Base-by-base conservation (phyloP, 768 basidiomycete species). In the Tubosaeta sp. region DNA sequence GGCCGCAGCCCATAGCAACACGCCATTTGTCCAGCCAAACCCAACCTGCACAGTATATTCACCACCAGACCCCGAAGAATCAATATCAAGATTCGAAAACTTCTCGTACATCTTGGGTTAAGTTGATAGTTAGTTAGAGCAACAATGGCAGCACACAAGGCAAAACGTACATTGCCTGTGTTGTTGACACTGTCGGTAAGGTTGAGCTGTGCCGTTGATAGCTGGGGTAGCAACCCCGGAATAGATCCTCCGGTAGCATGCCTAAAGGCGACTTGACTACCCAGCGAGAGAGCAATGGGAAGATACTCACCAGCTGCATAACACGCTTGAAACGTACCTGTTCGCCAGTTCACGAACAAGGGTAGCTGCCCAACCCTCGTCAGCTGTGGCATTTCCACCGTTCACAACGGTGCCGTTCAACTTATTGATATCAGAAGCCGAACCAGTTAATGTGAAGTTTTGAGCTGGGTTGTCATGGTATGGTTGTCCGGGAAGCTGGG, bases 1-100 rank as follows among this genome's bases (percentile, higher is more conserved):
- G 55, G 78, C 80, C 18, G 87, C 83, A 19, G 87, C 72, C 84
- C 86, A 91, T 34, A 92, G 76, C 46, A 82, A 63, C 7, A 84
- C 88, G 18, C 90, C 90, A 59, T 93, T 92, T 35, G 90, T 92
- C 91, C 90, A 94, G 14, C 90, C 89, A 61, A 92, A 92, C 19
- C 90, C 89, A 14, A 79, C 82, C 69, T 92, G 90, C 4, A 94
- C 93, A 3, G 83, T 87, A 59, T 96, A 95, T 73, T 94, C 91
- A 22, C 91, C 91, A 7, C 90, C 91, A 12, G 72, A 71, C 6
- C 90, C 91, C 3, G 87, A 84, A 3, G 83, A 85, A 67, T 90
- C 85, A 29, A 93, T 76, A 51, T 95, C 84, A 19, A 39, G 38
- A 13, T 39, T 39, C 13, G 38, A 21, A 39, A 39, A 39, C 12